Evolutionary conservation across 768 basidiomycete species (phyloP).

Genomic region (Termitomyces sp.): DNA sequence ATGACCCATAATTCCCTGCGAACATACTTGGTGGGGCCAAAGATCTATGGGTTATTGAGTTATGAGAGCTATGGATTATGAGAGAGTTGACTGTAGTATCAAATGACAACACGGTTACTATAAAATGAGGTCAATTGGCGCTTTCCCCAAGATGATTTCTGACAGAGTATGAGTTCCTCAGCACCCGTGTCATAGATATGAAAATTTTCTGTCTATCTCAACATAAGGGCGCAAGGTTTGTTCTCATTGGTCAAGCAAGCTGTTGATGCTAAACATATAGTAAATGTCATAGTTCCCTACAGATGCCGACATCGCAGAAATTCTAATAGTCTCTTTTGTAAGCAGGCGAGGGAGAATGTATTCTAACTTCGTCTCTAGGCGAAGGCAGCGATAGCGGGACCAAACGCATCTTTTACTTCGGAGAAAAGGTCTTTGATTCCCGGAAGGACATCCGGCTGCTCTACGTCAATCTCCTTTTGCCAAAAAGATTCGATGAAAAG

Average conservation of each 20-base stretch:
- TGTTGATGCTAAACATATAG: neutral
- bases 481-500: neutral
- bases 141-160: no score
- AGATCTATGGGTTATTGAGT: no score
- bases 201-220: neutral
- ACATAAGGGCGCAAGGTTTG: neutral
- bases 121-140: no score
- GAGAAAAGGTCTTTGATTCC: slow-evolving; percentile 9
- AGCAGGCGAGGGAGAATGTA: neutral
- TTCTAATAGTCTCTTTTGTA: neutral
- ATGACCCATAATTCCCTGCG: no score
- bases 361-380: neutral
- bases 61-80: no score
- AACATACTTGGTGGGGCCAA: no score
- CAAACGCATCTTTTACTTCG: slow-evolving; percentile 16
- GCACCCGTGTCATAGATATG: neutral
- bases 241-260: neutral
- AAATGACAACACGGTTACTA: no score
- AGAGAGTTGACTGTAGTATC: no score
- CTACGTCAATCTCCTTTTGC: neutral
- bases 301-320: neutral
- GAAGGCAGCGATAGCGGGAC: slow-evolving; percentile 16
- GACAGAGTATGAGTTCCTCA: no score
- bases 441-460: slow-evolving; percentile 15
- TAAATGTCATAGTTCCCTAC: neutral